These are phyloP conservation scores for Kondoa subrosea DNA, from an alignment of 768 basidiomycete species.

Conservation along the genomic window DNA sequence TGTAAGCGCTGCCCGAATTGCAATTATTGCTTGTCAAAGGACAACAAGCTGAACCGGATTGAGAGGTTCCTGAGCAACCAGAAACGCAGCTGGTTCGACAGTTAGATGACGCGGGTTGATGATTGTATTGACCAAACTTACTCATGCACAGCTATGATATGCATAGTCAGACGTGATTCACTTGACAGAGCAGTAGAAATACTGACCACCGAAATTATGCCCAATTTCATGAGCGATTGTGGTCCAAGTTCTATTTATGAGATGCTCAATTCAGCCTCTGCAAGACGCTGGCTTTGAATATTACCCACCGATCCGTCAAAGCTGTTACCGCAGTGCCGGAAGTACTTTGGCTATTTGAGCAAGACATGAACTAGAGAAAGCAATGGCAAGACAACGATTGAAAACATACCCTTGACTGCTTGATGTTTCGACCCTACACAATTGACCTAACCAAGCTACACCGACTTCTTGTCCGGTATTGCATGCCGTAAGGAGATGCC, in stretches of 20 bases:
- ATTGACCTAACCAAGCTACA: conserved; percentile 70
- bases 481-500: conserved; percentile 41
- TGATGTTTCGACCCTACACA: conserved; percentile 36
- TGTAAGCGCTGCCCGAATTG: conserved; percentile 48
- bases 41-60: conserved; percentile 46
- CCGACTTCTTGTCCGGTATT: conserved; percentile 59
- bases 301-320: conserved; percentile 47
- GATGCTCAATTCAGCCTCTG: no score
- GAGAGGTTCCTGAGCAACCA: conserved; percentile 53
- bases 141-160: not conserved
- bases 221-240: conserved; percentile 68
- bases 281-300: no score
- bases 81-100: conserved; percentile 11
- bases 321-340: conserved; percentile 64
- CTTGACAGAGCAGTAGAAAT: conserved; percentile 28
- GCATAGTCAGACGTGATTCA: not conserved
- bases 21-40: conserved; percentile 48
- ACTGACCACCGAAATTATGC: conserved; percentile 76
- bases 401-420: not conserved
- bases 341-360: conserved; percentile 7
- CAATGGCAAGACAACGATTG: not conserved
- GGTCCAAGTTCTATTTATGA: conserved; percentile 75
- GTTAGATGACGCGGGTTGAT: no score
- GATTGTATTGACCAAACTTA: no score
- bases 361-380: not conserved